Conservation (phyloP, 2,329 filamentous ascomycete species). For the Botrytis pseudocinerea region DNA sequence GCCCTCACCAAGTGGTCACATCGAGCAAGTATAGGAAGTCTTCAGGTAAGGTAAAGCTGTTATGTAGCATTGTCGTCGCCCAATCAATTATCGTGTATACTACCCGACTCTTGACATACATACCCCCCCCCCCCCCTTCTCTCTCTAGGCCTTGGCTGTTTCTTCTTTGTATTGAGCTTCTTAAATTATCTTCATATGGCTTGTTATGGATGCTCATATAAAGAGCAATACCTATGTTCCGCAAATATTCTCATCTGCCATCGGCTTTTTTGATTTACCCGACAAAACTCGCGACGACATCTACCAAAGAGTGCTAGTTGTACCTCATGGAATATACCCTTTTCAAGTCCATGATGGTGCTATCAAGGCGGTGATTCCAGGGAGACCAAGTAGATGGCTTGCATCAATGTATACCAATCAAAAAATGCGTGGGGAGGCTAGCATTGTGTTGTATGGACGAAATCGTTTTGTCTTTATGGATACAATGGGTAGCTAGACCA, state of each 20-base stretch:
- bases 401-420: neutral
- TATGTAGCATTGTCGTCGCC: neutral
- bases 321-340: neutral
- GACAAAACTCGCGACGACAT: neutral
- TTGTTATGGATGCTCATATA: neutral
- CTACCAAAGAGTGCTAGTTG: neutral
- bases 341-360: neutral
- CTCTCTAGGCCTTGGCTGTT: neutral
- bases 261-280: neutral
- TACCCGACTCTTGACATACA: neutral
- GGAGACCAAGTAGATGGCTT: neutral
- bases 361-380: neutral
- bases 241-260: neutral
- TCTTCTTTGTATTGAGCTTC: neutral
- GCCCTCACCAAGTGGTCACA: neutral
- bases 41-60: neutral
- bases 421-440: neutral
- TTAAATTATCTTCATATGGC: neutral
- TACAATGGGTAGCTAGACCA: neutral
- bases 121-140: no score
- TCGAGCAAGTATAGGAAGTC: neutral
- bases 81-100: neutral
- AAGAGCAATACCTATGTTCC: neutral
- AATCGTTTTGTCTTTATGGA: neutral
- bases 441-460: neutral